Evolutionary conservation across 139 green algal species (phyloP).

Genomic region (Chlamydomonas sp.): DNA sequence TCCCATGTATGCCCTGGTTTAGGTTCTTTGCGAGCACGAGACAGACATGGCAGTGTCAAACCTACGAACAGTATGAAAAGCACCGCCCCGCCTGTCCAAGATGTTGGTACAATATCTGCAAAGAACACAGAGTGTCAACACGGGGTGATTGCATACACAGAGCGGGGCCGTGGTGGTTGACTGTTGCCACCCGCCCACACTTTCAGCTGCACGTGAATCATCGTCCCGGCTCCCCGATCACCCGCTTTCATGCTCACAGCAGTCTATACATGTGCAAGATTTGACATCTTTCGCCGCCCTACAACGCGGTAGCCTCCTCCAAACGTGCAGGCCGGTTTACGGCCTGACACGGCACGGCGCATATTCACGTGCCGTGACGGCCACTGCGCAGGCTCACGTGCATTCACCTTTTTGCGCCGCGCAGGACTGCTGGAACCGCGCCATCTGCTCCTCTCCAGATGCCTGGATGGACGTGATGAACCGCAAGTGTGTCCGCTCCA

Average conservation of each 20-base stretch:
- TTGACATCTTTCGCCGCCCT: background rate
- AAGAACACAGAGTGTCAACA: too few relatives aligned
- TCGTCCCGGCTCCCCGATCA: too few relatives aligned
- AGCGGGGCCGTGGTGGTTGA: too few relatives aligned
- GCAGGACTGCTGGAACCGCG: slow-evolving; percentile 96
- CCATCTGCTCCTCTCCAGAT: slow-evolving; percentile 89
- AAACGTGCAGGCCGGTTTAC: background rate
- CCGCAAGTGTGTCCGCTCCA: slow-evolving; percentile 58
- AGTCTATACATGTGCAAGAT: background rate
- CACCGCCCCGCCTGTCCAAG: too few relatives aligned
- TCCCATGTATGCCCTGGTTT: background rate
- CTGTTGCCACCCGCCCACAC: too few relatives aligned
- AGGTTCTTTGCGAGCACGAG: background rate
- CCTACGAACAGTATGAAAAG: too few relatives aligned
- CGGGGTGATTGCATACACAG: too few relatives aligned
- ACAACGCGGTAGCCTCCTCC: too few relatives aligned
- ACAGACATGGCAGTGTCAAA: background rate
- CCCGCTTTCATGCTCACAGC: too few relatives aligned
- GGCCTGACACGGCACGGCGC: background rate
- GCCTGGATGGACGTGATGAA: slow-evolving; percentile 94
- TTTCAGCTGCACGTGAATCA: too few relatives aligned
- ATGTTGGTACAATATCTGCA: too few relatives aligned
- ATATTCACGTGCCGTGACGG: background rate
- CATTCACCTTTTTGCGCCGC: background rate
- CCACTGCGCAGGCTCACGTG: background rate